A percentile compares a stretch with the other conserved stretches of the same genome.
These are phyloP conservation scores for Nelumbo lutea DNA, from an alignment of 164 flowering plant genomes.

Conservation along the genomic window DNA sequence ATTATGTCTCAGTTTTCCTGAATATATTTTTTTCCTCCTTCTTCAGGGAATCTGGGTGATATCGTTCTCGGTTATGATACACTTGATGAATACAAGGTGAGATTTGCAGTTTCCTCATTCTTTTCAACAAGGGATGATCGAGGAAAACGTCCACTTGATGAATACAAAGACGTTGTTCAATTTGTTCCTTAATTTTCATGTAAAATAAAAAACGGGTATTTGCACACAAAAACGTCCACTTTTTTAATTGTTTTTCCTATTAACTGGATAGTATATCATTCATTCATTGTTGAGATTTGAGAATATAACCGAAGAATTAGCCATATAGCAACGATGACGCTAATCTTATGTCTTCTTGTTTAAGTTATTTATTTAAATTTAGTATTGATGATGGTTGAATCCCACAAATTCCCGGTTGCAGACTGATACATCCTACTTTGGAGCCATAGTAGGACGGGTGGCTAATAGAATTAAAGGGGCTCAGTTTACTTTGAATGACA, in stretches of 20 bases:
- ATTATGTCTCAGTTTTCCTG: not conserved
- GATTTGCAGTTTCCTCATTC: not conserved
- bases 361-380: not conserved
- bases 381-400: not conserved
- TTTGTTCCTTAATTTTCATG: too few species aligned
- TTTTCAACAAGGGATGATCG: not conserved
- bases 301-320: too few species aligned
- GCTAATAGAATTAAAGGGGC: constrained; percentile 78
- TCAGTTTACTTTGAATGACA: constrained; percentile 47
- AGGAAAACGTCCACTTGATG: too few species aligned
- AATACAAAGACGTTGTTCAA: too few species aligned
- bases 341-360: not conserved
- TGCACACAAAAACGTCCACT: too few species aligned
- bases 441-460: constrained; percentile 69
- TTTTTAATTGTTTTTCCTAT: too few species aligned
- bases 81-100: constrained; percentile 49
- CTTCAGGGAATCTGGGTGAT: constrained; percentile 66
- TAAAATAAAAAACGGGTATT: too few species aligned
- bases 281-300: too few species aligned
- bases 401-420: constrained; percentile 18
- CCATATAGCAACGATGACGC: too few species aligned
- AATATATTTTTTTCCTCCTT: not conserved
- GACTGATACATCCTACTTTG: constrained; percentile 63
- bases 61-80: constrained; percentile 74
- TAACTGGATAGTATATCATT: too few species aligned